Base-by-base conservation (phyloP, 192 early-diverging fungal genomes). In the Coemansia sp. region DNA sequence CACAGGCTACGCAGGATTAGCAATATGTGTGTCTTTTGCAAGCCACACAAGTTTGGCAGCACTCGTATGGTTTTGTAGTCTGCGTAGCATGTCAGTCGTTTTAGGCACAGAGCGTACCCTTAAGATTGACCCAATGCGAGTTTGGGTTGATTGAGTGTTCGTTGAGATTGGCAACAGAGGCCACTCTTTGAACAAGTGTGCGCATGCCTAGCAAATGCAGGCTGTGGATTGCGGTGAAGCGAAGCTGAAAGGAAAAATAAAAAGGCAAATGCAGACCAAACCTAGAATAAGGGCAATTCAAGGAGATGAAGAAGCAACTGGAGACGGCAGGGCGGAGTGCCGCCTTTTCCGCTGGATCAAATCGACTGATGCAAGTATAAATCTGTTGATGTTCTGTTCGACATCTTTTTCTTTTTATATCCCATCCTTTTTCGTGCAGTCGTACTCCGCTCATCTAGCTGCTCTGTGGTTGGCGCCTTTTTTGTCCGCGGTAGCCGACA, bases 81-180 rank as follows among this genome's bases (percentile, higher is more conserved):
- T 31, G 28, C 28, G 5, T 5, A 5, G 28, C 28, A 5, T 31
- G 28, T 6, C 28, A 31, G 28, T 31, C 28, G 28, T 3, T 31
- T 6, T 49, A 49, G 14, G 17, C n/a, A 49, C 47, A 26, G 9
- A 8, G 54, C 65, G 28, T 78, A 79, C 81, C 83, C 58, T 74
- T 76, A 17, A 75, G 69, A 68, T 84, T 84, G 70, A 84, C 83
- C 83, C 83, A 84, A 31, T 82, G 71, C 56, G 78, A 83, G 64
- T 84, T 82, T 54, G 74, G 81, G 63, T 82, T 83, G 70, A 81
- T 64, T 23, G 69, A 71, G 50, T 62, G 67, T 49, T 79, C 76
- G 61, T 79, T 79, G 55, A 79, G 76, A 70, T 79, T 79, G 68
- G 76, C 76, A 10, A 59, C 70, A 44, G 76, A 79, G 50, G 70